Evolutionary conservation across 768 basidiomycete genomes (phyloP).

Genomic region (Auricularia sp.): DNA sequence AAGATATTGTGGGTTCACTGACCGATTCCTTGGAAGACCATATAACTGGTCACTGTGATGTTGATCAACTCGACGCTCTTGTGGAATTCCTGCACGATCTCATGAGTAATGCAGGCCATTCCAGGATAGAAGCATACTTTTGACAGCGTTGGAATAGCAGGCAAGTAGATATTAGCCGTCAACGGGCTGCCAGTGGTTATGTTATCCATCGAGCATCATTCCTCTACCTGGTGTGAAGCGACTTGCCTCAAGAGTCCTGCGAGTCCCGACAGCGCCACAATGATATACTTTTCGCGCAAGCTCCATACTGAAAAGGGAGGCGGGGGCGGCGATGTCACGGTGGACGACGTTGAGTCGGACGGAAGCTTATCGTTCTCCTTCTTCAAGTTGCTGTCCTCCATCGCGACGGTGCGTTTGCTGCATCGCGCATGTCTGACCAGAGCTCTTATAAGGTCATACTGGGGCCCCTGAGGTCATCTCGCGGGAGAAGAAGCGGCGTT

Average conservation of each 20-base stretch:
- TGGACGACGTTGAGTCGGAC: no score
- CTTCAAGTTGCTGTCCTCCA: no score
- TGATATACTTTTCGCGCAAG: background rate
- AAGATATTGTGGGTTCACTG: conserved; percentile 10
- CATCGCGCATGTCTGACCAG: no score
- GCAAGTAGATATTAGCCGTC: conserved; percentile 19
- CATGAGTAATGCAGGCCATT: background rate
- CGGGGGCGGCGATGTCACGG: background rate
- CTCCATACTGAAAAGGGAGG: background rate
- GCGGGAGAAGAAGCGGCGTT: no score
- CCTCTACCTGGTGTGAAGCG: background rate
- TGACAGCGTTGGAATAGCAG: conserved; percentile 59
- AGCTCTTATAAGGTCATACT: no score
- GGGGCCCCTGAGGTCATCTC: no score
- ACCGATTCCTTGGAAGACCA: conserved; percentile 59
- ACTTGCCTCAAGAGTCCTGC: background rate
- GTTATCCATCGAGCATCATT: background rate
- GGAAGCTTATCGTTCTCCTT: no score
- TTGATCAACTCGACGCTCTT: conserved; percentile 66
- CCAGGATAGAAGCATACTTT: background rate
- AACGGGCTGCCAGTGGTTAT: background rate
- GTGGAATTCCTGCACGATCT: conserved; percentile 35
- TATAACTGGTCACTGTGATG: conserved; percentile 69
- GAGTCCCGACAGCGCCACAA: background rate
- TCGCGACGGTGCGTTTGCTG: no score